A percentile compares a stretch with the other conserved stretches of the same genome.
phyloP scores from a whole-genome alignment of 1,284 basidiomycete genomes.

The Sanghuangporus weigelae region DNA sequence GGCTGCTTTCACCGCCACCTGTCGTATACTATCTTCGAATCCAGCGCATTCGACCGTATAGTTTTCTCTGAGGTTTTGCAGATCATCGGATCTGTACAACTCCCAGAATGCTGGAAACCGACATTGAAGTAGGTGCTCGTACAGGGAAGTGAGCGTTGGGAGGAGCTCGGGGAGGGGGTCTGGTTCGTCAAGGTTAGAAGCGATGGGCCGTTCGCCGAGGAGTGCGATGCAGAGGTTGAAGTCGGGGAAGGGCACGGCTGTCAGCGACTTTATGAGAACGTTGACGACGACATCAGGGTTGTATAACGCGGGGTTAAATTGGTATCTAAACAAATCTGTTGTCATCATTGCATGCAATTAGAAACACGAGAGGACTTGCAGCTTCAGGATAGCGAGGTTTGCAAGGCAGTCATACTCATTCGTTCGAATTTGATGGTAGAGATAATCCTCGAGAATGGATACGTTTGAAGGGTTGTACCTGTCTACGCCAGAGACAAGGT shows the following conservation, averaged over 20 bases:
- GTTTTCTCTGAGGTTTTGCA: conserved; percentile 74
- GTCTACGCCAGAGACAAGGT: conserved; percentile 91
- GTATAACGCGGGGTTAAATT: conserved; percentile 92
- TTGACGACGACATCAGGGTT: conserved; percentile 92
- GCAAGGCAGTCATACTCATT: conserved; percentile 92
- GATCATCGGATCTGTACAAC: conserved; percentile 59
- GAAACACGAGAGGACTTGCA: conserved; percentile 39
- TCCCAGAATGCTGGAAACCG: conserved; percentile 90
- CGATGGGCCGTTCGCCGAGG: conserved; percentile 68
- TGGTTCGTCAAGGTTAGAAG: conserved; percentile 65
- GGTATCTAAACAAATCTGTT: conserved; percentile 63
- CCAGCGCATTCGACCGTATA: conserved; percentile 79
- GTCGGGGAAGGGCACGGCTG: conserved; percentile 80
- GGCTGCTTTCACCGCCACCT: conserved; percentile 73
- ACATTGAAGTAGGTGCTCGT: conserved; percentile 79
- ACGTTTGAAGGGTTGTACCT: conserved; percentile 96
- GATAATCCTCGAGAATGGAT: conserved; percentile 89
- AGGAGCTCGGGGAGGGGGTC: conserved; percentile 74
- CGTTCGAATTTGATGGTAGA: conserved; percentile 85
- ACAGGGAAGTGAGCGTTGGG: conserved; percentile 69
- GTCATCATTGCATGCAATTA: conserved; percentile 4
- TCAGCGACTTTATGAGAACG: conserved; percentile 90
- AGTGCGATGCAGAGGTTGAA: conserved; percentile 92
- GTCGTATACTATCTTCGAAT: conserved; percentile 76
- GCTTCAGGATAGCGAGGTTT: conserved; percentile 84